These are phyloP conservation scores for Nakazawaea laoshanensis DNA, from an alignment of 805 yeast genomes.

Conservation along the genomic window DNA sequence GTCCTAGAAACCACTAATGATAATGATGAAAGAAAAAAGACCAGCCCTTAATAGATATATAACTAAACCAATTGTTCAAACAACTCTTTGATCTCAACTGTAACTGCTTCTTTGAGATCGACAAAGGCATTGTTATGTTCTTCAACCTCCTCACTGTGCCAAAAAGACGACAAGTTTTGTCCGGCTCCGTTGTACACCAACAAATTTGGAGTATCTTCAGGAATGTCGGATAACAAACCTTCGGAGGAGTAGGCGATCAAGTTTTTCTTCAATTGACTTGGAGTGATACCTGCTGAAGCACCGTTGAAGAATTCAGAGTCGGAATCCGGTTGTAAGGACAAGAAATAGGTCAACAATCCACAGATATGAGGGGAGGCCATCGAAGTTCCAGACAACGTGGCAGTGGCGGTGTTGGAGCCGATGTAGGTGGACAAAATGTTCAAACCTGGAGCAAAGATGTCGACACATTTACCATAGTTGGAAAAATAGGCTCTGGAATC, in stretches of 20 bases:
- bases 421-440: slow-evolving; percentile 78
- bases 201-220: slow-evolving; percentile 67
- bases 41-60: slow-evolving; percentile 1
- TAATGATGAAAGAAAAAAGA: slow-evolving; percentile 1
- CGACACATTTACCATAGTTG: slow-evolving; percentile 93
- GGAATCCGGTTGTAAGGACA: slow-evolving; percentile 75
- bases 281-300: slow-evolving; percentile 42
- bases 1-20: slow-evolving; percentile 61
- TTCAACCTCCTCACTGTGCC: slow-evolving; percentile 31
- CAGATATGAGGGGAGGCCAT: slow-evolving; percentile 98
- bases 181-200: slow-evolving; percentile 82
- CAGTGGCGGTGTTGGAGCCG: slow-evolving; percentile 69
- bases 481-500: slow-evolving; percentile 94
- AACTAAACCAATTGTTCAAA: slow-evolving; percentile 1
- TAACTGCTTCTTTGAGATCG: slow-evolving; percentile 6
- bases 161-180: slow-evolving; percentile 56
- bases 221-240: slow-evolving; percentile 50
- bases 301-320: slow-evolving; percentile 54
- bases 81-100: slow-evolving; percentile 5
- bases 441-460: slow-evolving; percentile 94
- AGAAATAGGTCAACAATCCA: slow-evolving; percentile 83
- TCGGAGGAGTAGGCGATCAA: slow-evolving; percentile 62
- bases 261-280: slow-evolving; percentile 70
- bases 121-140: slow-evolving; percentile 13
- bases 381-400: slow-evolving; percentile 88